These are phyloP conservation scores for Rhizopus arrhizus DNA, from an alignment of 371 early-diverging fungal genomes.

Conservation along the genomic window DNA sequence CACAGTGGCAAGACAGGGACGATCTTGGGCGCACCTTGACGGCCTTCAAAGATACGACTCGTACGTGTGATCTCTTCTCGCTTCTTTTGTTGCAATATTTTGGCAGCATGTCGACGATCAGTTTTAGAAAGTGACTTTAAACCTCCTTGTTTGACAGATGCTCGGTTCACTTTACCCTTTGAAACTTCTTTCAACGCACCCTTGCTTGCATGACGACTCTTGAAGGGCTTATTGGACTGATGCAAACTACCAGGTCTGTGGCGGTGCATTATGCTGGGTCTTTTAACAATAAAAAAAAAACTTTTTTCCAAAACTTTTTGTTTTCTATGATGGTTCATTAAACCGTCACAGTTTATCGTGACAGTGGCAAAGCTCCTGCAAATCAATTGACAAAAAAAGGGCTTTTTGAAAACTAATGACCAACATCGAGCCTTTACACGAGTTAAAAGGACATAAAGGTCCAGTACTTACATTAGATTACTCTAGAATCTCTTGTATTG, in stretches of 20 bases:
- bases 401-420: slow-evolving; percentile 7
- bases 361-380: not conserved
- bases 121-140: slow-evolving; percentile 57
- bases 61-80: slow-evolving; percentile 67
- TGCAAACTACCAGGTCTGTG: slow-evolving; percentile 75
- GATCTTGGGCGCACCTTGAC: slow-evolving; percentile 84
- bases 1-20: slow-evolving; percentile 81
- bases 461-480: slow-evolving; percentile 29
- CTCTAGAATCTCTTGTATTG: slow-evolving; percentile 19
- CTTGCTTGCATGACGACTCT: slow-evolving; percentile 87
- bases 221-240: slow-evolving; percentile 94
- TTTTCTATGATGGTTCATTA: slow-evolving; percentile 6
- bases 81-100: slow-evolving; percentile 81
- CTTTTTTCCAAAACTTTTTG: slow-evolving; percentile 14
- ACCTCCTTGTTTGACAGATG: slow-evolving; percentile 54
- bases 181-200: slow-evolving; percentile 73
- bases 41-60: slow-evolving; percentile 82
- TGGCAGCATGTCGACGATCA: slow-evolving; percentile 87
- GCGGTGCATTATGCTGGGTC: slow-evolving; percentile 40
- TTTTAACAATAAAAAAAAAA: slow-evolving; percentile 10
- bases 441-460: slow-evolving; percentile 29
- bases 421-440: slow-evolving; percentile 15
- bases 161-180: slow-evolving; percentile 83
- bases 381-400: not conserved
- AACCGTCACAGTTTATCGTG: slow-evolving; percentile 12